Conservation (phyloP, 2,329 filamentous ascomycete genomes). For the Pyricularia pennisetigena region DNA sequence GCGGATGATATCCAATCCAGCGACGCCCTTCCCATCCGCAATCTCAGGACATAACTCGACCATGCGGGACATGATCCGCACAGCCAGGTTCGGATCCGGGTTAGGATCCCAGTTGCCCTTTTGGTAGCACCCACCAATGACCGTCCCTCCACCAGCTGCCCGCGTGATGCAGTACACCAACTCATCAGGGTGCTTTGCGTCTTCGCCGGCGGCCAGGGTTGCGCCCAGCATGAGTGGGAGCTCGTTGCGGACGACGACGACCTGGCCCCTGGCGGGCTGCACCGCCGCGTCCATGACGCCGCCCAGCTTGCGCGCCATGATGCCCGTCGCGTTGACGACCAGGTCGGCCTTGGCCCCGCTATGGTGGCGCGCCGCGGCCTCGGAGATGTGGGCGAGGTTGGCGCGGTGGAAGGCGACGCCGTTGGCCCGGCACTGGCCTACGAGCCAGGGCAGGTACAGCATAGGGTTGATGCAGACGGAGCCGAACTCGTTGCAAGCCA, state of each 20-base stretch:
- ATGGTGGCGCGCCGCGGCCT: conserved; percentile 54
- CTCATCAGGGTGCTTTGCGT: conserved; percentile 43
- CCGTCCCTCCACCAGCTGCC: conserved; percentile 68
- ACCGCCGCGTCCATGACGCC: conserved; percentile 71
- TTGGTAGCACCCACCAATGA: conserved; percentile 80
- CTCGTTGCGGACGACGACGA: conserved; percentile 74
- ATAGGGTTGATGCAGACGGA: conserved; percentile 88
- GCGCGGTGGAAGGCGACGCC: conserved; percentile 60
- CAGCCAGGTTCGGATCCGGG: conserved; percentile 69
- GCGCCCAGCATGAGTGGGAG: conserved; percentile 63
- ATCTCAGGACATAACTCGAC: conserved; percentile 56
- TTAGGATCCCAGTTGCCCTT: conserved; percentile 69
- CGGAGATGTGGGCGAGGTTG: conserved; percentile 57
- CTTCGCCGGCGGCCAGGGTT: conserved; percentile 35
- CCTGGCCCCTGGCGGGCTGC: conserved; percentile 71
- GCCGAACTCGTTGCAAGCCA: conserved; percentile 66
- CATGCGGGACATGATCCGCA: conserved; percentile 74
- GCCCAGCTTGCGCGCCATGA: conserved; percentile 65
- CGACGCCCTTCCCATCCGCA: conserved; percentile 52
- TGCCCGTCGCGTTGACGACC: conserved; percentile 76
- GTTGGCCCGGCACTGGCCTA: conserved; percentile 66
- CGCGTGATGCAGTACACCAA: conserved; percentile 74
- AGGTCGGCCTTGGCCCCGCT: conserved; percentile 50
- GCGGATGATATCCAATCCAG: conserved; percentile 64
- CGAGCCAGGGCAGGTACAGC: conserved; percentile 78